A percentile compares a stretch with the other conserved stretches of the same genome.
Evolutionary conservation across 768 basidiomycete genomes (phyloP).

Genomic region (Mycena leptocephala): DNA sequence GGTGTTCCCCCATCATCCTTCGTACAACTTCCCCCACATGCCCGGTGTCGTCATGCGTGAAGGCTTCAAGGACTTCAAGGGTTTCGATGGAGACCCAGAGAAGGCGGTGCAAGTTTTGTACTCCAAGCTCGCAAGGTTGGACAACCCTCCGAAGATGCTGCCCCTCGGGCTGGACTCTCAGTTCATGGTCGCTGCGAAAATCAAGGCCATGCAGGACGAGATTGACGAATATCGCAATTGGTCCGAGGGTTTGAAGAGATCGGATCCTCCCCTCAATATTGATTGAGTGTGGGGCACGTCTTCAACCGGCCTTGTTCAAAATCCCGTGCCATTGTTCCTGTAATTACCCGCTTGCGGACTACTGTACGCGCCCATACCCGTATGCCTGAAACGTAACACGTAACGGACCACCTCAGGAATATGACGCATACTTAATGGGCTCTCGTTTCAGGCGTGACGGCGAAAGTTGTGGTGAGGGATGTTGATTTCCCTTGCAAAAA

Average conservation of each 20-base stretch:
- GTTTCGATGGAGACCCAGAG: not conserved
- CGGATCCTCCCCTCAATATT: too few species aligned
- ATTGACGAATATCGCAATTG: not conserved
- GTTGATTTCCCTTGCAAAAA: too few species aligned
- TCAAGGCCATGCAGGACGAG: not conserved
- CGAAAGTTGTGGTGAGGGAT: too few species aligned
- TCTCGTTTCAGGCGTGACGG: too few species aligned
- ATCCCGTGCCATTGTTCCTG: not conserved
- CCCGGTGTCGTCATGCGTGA: not conserved
- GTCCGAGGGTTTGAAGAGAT: not conserved
- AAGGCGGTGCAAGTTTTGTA: not conserved
- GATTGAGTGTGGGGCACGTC: too few species aligned
- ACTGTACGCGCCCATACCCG: not conserved
- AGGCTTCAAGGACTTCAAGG: slow-evolving; percentile 7
- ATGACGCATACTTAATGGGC: too few species aligned
- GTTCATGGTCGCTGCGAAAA: not conserved
- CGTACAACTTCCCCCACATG: slow-evolving; percentile 4
- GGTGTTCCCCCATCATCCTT: not conserved
- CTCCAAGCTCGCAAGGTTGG: not conserved
- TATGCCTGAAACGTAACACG: too few species aligned
- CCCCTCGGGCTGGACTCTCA: not conserved
- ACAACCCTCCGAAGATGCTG: not conserved
- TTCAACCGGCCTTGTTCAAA: not conserved
- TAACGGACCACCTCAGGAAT: too few species aligned
- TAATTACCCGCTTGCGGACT: not conserved